These are phyloP conservation scores for Auricularia auricula-judae DNA, from an alignment of 768 basidiomycete genomes.

Conservation along the genomic window DNA sequence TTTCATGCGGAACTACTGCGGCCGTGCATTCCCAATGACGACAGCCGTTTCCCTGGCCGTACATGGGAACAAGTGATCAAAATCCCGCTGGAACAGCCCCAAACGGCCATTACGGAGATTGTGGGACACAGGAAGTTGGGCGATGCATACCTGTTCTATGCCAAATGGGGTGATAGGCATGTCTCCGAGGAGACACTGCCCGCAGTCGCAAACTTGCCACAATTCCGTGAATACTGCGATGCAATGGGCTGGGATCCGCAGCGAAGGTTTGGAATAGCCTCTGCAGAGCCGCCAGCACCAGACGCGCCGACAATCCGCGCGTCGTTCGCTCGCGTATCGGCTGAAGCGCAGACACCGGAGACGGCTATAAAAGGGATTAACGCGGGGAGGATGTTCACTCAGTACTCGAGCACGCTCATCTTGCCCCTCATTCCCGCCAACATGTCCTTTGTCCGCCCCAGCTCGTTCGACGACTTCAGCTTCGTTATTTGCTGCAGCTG, in stretches of 20 bases:
- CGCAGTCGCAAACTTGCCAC: background rate
- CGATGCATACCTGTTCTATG: background rate
- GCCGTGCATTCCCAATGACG: conserved; percentile 24
- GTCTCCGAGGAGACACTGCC: background rate
- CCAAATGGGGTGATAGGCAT: background rate
- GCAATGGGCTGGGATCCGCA: background rate
- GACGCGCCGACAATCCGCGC: too few relatives aligned
- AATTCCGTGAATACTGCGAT: background rate
- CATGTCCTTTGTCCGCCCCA: background rate
- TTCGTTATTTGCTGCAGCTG: background rate
- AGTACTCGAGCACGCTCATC: too few relatives aligned
- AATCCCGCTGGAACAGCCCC: background rate
- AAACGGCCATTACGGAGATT: background rate
- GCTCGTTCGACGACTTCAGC: background rate
- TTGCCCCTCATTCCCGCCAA: too few relatives aligned
- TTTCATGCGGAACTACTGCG: conserved; percentile 26
- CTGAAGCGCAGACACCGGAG: too few relatives aligned
- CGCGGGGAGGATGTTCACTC: too few relatives aligned
- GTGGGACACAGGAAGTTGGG: background rate
- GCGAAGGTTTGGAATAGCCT: background rate
- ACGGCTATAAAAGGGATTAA: too few relatives aligned
- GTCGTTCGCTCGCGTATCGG: too few relatives aligned
- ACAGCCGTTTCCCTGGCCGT: conserved; percentile 24
- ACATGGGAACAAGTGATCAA: background rate
- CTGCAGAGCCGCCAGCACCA: too few relatives aligned